These are phyloP conservation scores for Solanum corneliomulleri DNA, from an alignment of 257 asterid genomes.

Conservation along the genomic window DNA sequence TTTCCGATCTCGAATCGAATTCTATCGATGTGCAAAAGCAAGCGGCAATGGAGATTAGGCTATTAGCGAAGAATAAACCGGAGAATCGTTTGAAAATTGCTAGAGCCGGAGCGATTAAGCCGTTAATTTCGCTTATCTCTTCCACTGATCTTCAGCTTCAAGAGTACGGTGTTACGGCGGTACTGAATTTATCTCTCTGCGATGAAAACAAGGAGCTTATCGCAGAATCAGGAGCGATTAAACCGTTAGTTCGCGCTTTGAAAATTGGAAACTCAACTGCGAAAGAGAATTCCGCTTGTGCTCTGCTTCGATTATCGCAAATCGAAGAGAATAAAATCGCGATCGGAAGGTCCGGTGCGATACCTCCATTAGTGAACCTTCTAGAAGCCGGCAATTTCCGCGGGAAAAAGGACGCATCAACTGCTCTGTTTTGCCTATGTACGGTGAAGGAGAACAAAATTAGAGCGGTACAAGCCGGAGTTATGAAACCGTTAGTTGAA, in stretches of 20 bases:
- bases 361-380: conserved; percentile 58
- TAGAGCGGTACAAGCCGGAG: conserved; percentile 73
- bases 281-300: conserved; percentile 85
- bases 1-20: conserved; percentile 45
- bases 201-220: conserved; percentile 74
- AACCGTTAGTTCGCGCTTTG: conserved; percentile 58
- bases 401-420: conserved; percentile 86
- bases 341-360: conserved; percentile 76
- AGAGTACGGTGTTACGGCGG: conserved; percentile 85
- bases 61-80: conserved; percentile 70
- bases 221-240: conserved; percentile 71
- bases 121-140: conserved; percentile 48
- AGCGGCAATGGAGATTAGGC: conserved; percentile 78
- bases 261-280: conserved; percentile 53
- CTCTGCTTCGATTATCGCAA: conserved; percentile 66
- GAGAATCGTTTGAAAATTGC: conserved; percentile 81
- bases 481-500: conserved; percentile 86
- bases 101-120: conserved; percentile 67
- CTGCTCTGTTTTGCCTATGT: conserved; percentile 77
- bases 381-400: conserved; percentile 58
- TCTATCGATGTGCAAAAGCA: conserved; percentile 52
- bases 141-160: conserved; percentile 64
- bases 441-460: conserved; percentile 72
- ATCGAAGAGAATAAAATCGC: conserved; percentile 49
- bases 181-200: conserved; percentile 71